Conservation (phyloP, 108 stramenopile genomes). For the Cylindrotheca fusiformis region DNA sequence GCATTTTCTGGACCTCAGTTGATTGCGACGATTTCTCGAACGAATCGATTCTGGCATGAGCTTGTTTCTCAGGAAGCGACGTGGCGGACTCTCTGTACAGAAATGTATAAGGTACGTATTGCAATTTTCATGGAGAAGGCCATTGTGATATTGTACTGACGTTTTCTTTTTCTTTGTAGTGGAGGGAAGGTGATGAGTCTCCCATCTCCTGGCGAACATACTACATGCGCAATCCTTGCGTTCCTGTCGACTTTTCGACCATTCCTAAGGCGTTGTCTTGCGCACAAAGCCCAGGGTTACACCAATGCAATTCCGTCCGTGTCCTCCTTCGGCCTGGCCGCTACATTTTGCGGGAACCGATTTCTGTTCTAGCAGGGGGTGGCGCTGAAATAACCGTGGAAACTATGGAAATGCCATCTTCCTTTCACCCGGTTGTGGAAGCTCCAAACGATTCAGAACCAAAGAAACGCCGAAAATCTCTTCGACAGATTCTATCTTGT, state of each 20-base stretch:
- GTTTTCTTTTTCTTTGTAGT: conserved; percentile 34
- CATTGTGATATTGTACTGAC: background rate
- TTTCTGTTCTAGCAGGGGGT: conserved; percentile 45
- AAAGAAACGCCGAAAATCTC: conserved; percentile 1
- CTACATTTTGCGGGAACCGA: conserved; percentile 48
- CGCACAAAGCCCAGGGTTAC: background rate
- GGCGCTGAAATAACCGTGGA: conserved; percentile 41
- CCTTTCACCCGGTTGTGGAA: conserved; percentile 7
- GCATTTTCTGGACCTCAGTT: conserved; percentile 74
- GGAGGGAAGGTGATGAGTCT: conserved; percentile 56
- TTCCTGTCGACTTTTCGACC: conserved; percentile 73
- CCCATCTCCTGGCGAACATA: conserved; percentile 64
- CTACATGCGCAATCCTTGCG: conserved; percentile 66
- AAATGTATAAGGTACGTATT: conserved; percentile 69
- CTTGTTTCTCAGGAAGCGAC: conserved; percentile 52
- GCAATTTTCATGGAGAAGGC: background rate
- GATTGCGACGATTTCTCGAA: conserved; percentile 30
- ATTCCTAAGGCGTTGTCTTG: conserved; percentile 44
- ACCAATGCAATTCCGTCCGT: conserved; percentile 11
- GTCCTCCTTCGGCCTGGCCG: conserved; percentile 61
- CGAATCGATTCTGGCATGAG: conserved; percentile 69
- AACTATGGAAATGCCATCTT: conserved; percentile 40
- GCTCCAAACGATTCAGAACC: background rate
- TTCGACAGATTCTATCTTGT: conserved; percentile 26
- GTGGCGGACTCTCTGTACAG: conserved; percentile 74